These are phyloP conservation scores for Metschnikowia cerradonensis DNA, from an alignment of 805 yeast genomes.

Conservation along the genomic window DNA sequence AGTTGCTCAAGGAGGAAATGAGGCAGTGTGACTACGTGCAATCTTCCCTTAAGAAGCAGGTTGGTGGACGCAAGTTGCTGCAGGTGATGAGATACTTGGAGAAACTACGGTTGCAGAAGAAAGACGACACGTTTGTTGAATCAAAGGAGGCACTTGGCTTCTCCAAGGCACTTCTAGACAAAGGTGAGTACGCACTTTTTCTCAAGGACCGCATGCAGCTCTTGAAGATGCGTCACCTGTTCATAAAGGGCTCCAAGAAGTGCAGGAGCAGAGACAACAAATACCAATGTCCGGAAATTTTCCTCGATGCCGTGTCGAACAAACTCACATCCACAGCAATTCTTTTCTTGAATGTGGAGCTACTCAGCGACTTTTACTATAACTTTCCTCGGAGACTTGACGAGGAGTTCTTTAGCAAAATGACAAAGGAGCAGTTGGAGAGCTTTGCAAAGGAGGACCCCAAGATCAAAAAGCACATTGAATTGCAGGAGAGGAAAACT, in stretches of 20 bases:
- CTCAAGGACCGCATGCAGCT: constrained; percentile 68
- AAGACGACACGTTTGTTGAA: constrained; percentile 30
- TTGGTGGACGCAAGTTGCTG: constrained; percentile 80
- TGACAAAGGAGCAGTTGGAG: constrained; percentile 77
- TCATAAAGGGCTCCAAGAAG: constrained; percentile 65
- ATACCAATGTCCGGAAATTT: constrained; percentile 91
- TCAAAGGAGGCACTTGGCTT: constrained; percentile 79
- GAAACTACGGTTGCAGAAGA: constrained; percentile 39
- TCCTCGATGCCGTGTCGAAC: constrained; percentile 86
- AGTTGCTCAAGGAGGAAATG: constrained; percentile 75
- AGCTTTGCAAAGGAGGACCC: constrained; percentile 93
- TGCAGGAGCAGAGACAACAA: constrained; percentile 79
- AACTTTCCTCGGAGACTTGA: constrained; percentile 95
- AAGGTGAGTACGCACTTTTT: constrained; percentile 83
- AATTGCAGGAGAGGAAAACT: constrained; percentile 89
- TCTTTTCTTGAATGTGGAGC: constrained; percentile 86
- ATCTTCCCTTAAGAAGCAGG: constrained; percentile 53
- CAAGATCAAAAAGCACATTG: constrained; percentile 82
- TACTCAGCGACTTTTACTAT: constrained; percentile 90
- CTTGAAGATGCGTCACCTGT: constrained; percentile 65
- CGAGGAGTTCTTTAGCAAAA: constrained; percentile 55
- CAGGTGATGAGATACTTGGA: constrained; percentile 77
- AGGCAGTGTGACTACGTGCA: constrained; percentile 71
- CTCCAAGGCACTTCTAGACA: constrained; percentile 64
- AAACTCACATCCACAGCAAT: constrained; percentile 92